A percentile compares a stretch with the other conserved stretches of the same genome.
Conservation (phyloP, 805 yeast genomes). For the Ogataea pini region DNA sequence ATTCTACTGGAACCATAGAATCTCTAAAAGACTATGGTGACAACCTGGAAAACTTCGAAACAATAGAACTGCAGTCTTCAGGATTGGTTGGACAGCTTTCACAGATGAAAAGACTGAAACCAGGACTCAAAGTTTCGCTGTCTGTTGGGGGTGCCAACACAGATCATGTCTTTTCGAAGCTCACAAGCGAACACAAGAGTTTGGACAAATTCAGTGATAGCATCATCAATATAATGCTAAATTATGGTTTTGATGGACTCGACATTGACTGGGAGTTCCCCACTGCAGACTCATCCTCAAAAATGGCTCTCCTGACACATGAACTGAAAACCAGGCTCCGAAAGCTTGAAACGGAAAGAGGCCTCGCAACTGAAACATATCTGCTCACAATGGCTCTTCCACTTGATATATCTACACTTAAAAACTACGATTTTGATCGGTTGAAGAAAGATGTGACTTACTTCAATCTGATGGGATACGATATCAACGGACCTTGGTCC, state of each 20-base stretch:
- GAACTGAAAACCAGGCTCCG: slow-evolving; percentile 42
- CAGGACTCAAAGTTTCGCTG: slow-evolving; percentile 55
- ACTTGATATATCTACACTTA: slow-evolving; percentile 51
- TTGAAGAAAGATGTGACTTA: slow-evolving; percentile 61
- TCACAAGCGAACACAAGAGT: slow-evolving; percentile 27
- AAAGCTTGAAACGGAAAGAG: slow-evolving; percentile 34
- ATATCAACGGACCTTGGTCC: slow-evolving; percentile 81
- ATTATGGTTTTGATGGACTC: slow-evolving; percentile 80
- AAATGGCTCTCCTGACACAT: slow-evolving; percentile 45
- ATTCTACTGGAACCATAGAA: not conserved
- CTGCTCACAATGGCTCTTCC: slow-evolving; percentile 77
- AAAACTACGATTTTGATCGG: slow-evolving; percentile 44
- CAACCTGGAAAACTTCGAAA: slow-evolving; percentile 1
- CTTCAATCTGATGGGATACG: slow-evolving; percentile 93
- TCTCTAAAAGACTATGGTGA: slow-evolving; percentile 1
- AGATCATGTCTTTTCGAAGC: slow-evolving; percentile 40
- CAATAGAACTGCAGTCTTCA: slow-evolving; percentile 11
- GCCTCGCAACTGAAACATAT: slow-evolving; percentile 32
- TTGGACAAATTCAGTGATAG: slow-evolving; percentile 51
- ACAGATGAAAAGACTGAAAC: slow-evolving; percentile 28
- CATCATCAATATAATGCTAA: slow-evolving; percentile 46
- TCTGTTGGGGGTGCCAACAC: slow-evolving; percentile 83
- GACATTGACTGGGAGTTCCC: slow-evolving; percentile 98
- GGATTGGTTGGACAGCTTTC: slow-evolving; percentile 35
- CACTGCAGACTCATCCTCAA: slow-evolving; percentile 44